Percentiles rank a stretch among this genome's conserved stretches.
Evolutionary conservation across 1,284 basidiomycete genomes (phyloP).

Genomic region (Leucoagaricus sp.): DNA sequence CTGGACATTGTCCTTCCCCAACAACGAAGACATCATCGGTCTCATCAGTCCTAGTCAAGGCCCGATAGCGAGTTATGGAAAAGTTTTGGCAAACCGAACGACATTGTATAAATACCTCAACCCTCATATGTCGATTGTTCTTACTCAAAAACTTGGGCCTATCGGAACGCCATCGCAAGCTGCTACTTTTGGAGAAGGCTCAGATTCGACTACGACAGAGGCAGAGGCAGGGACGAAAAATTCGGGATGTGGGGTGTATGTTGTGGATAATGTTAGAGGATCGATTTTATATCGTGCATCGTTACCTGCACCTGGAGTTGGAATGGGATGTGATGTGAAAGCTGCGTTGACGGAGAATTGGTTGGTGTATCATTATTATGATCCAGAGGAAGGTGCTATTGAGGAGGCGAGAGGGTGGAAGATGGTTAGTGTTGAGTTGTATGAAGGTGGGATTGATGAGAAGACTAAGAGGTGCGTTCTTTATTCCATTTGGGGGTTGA

Average conservation of each 20-base stretch:
- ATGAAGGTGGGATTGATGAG: constrained; percentile 73
- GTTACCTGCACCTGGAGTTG: constrained; percentile 43
- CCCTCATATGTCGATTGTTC: constrained; percentile 55
- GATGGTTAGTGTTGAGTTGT: constrained; percentile 84
- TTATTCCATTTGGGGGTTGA: not conserved
- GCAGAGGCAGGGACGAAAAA: constrained; percentile 18
- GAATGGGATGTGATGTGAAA: constrained; percentile 57
- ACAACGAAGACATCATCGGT: constrained; percentile 51
- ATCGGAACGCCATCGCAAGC: no score
- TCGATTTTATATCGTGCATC: constrained; percentile 67
- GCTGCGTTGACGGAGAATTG: constrained; percentile 87
- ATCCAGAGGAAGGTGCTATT: constrained; percentile 43
- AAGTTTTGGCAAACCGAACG: constrained; percentile 83
- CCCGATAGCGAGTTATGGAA: constrained; percentile 77
- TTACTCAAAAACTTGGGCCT: constrained; percentile 46
- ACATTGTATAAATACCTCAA: constrained; percentile 97
- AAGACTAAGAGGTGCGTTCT: constrained; percentile 66
- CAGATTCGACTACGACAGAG: constrained; percentile 49
- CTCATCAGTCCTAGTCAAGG: constrained; percentile 51
- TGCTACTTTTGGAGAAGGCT: no score
- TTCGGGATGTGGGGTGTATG: constrained; percentile 62
- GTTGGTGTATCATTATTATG: constrained; percentile 87
- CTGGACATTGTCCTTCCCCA: constrained; percentile 65
- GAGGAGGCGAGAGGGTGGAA: constrained; percentile 67
- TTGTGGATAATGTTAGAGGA: constrained; percentile 83